These are phyloP conservation scores for Phialemoniopsis sp. DNA, from an alignment of 2,329 filamentous ascomycete species.

Conservation along the genomic window DNA sequence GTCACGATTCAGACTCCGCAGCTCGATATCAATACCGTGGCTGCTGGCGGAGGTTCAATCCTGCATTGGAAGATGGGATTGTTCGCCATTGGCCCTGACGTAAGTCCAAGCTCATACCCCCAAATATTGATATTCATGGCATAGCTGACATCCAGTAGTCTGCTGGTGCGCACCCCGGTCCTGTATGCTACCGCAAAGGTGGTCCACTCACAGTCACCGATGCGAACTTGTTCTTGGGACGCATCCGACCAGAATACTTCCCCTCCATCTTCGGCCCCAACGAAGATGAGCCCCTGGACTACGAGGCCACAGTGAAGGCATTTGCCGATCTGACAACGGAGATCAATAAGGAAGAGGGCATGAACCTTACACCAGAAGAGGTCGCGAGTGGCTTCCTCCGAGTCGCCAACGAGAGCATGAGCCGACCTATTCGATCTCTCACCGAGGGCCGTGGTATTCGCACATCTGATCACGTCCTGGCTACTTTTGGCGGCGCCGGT, in stretches of 20 bases:
- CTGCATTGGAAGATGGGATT: constrained; percentile 30
- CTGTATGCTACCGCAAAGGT: constrained; percentile 43
- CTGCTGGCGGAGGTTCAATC: constrained; percentile 44
- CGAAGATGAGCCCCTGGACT: neutral
- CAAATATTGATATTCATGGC: too few relatives aligned
- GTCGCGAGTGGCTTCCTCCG: neutral
- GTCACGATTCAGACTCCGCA: constrained; percentile 41
- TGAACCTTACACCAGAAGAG: neutral
- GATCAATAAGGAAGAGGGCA: neutral
- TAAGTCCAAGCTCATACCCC: too few relatives aligned
- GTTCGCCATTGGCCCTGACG: constrained; percentile 45
- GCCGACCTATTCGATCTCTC: neutral
- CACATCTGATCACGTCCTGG: neutral
- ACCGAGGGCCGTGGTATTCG: constrained; percentile 1
- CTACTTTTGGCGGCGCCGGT: constrained; percentile 2
- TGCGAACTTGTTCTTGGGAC: constrained; percentile 39
- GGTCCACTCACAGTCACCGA: constrained; percentile 44
- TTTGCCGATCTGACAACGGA: neutral
- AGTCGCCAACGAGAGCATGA: constrained; percentile 1
- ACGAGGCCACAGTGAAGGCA: neutral
- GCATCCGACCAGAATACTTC: neutral
- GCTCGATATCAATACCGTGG: constrained; percentile 43
- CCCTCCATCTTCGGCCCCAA: too few relatives aligned
- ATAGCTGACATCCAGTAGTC: too few relatives aligned
- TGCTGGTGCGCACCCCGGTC: constrained; percentile 40